Evolutionary conservation across 495 filamentous ascomycete species (phyloP).

Genomic region (Hypoxylon rickii): DNA sequence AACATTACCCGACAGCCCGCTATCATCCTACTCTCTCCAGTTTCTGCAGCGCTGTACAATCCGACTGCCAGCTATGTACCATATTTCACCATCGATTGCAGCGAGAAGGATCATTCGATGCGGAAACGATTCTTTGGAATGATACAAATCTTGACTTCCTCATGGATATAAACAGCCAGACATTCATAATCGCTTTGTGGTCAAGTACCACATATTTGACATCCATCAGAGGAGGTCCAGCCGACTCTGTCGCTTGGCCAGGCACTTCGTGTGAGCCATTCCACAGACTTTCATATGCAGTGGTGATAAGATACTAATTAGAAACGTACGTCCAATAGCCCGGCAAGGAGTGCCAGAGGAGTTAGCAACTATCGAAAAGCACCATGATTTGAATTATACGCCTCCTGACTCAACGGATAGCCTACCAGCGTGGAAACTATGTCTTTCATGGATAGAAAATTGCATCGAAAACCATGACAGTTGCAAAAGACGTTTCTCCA

Average conservation of each 20-base stretch:
- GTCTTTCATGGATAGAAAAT: constrained; percentile 10
- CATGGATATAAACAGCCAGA: too few species aligned
- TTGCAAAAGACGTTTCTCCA: constrained; percentile 1
- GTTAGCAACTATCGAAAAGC: background rate
- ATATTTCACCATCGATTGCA: too few species aligned
- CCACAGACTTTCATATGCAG: background rate
- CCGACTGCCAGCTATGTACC: constrained; percentile 5
- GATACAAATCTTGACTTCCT: background rate
- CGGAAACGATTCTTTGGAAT: too few species aligned
- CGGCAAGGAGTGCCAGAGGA: background rate
- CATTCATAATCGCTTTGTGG: background rate
- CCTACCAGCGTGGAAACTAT: constrained; percentile 2
- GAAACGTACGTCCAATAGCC: background rate
- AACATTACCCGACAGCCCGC: background rate
- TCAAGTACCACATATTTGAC: too few species aligned
- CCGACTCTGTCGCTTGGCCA: background rate
- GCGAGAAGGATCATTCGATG: too few species aligned
- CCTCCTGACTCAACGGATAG: constrained; percentile 7
- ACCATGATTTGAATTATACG: background rate
- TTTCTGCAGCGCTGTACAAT: constrained; percentile 1
- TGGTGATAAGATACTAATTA: background rate
- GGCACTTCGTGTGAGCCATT: background rate
- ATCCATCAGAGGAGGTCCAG: background rate
- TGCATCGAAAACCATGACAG: constrained; percentile 7
- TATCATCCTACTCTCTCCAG: constrained; percentile 5